These are phyloP conservation scores for Termitomyces sp. DNA, from an alignment of 768 basidiomycete species.

Conservation along the genomic window DNA sequence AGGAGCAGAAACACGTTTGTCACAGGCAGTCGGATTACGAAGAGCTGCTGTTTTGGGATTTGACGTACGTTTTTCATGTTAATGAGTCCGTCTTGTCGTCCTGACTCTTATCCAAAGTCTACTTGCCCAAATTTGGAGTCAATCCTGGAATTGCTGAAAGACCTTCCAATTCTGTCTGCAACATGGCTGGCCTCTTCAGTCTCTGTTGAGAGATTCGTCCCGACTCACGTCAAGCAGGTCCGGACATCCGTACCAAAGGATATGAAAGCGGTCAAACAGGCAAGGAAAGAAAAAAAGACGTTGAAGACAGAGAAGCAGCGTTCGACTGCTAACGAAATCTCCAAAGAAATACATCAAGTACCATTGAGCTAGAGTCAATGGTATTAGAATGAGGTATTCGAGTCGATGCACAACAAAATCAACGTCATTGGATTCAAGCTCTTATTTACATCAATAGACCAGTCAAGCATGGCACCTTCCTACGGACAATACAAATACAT, in stretches of 20 bases:
- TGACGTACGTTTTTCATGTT: conserved; percentile 42
- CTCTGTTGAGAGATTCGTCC: conserved; percentile 33
- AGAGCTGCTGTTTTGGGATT: conserved; percentile 63
- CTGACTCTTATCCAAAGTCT: conserved; percentile 24
- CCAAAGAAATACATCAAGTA: neutral
- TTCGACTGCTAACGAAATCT: neutral
- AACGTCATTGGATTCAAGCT: neutral
- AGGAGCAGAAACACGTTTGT: conserved; percentile 57
- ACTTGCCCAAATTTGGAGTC: conserved; percentile 30
- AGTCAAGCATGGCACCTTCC: neutral
- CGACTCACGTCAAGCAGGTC: conserved; percentile 79
- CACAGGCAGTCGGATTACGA: conserved; percentile 57
- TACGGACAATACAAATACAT: conserved; percentile 1
- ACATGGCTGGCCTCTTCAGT: conserved; percentile 50
- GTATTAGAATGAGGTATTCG: conserved; percentile 14
- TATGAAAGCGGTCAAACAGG: conserved; percentile 64
- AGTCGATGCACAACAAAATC: conserved; percentile 38
- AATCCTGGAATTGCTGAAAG: conserved; percentile 34
- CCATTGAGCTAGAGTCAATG: neutral
- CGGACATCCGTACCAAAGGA: conserved; percentile 75
- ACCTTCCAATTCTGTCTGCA: conserved; percentile 52
- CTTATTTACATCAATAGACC: neutral
- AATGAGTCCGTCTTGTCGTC: neutral
- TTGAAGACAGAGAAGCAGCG: neutral
- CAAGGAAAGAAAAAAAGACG: conserved; percentile 38